These are phyloP conservation scores for Botrytis hyacinthi DNA, from an alignment of 2,329 filamentous ascomycete genomes.

Conservation along the genomic window DNA sequence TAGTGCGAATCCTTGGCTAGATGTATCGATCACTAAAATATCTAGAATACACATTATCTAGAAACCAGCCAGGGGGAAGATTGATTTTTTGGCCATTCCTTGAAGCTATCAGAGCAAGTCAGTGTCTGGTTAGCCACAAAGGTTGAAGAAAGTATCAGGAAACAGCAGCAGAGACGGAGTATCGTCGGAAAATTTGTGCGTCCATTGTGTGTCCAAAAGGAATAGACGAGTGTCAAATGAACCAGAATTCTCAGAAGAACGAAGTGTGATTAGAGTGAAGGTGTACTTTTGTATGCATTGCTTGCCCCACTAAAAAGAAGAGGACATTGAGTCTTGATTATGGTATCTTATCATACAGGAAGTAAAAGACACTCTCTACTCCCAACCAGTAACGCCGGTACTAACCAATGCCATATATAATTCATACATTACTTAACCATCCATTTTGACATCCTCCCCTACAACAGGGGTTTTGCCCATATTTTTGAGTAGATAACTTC, in stretches of 20 bases:
- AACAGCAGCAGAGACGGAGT: not conserved
- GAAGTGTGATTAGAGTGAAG: not conserved
- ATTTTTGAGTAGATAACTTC: constrained; percentile 86
- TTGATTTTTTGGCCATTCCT: not conserved
- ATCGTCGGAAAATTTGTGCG: not conserved
- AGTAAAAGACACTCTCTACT: not conserved
- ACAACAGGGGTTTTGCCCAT: constrained; percentile 45
- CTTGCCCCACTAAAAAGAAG: not conserved
- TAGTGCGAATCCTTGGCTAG: not conserved
- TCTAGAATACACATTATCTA: not conserved
- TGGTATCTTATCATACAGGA: not conserved
- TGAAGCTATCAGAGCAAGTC: not conserved
- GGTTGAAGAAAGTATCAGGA: not conserved
- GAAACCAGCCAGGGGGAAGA: not conserved
- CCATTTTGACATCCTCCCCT: constrained; percentile 18
- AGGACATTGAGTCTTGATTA: not conserved
- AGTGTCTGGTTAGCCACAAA: not conserved
- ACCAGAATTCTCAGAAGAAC: not conserved
- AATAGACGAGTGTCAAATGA: not conserved
- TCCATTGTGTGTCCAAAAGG: not conserved
- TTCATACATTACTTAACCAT: constrained; percentile 15
- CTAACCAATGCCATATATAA: constrained; percentile 12
- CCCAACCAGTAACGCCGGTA: not conserved
- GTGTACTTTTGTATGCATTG: not conserved
- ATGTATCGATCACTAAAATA: not conserved